Conservation (phyloP, 805 yeast genomes). For the Isabelozyma rhagii region DNA sequence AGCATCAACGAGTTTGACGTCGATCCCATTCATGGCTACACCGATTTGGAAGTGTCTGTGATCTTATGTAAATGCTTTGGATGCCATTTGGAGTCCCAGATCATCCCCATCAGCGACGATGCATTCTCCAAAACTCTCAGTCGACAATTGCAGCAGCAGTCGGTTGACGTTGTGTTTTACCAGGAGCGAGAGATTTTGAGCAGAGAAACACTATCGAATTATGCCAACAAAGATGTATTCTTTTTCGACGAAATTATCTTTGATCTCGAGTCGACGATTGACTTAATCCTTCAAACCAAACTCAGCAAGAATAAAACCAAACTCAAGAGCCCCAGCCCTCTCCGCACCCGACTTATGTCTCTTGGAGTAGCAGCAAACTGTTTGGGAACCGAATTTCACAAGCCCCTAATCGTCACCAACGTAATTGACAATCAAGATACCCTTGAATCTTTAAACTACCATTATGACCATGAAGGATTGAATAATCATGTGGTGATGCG, state of each 20-base stretch:
- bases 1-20: background rate
- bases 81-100: background rate
- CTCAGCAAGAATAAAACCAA: background rate
- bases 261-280: slow-evolving; percentile 8
- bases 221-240: slow-evolving; percentile 12
- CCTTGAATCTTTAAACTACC: slow-evolving; percentile 2
- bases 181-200: background rate
- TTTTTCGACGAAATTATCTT: slow-evolving; percentile 19
- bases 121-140: background rate
- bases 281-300: background rate
- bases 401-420: slow-evolving; percentile 20
- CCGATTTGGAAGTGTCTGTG: background rate
- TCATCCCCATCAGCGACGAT: background rate
- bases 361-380: slow-evolving; percentile 19
- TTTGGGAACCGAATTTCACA: slow-evolving; percentile 15
- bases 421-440: background rate
- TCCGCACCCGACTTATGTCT: slow-evolving; percentile 9
- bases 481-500: slow-evolving; percentile 13
- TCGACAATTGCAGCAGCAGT: background rate
- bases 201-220: background rate
- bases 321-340: background rate
- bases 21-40: background rate
- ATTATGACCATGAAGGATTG: slow-evolving; percentile 16
- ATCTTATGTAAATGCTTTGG: background rate
- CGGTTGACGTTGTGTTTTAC: background rate